Evolutionary conservation across 352 stramenopile genomes (phyloP).

Genomic region (Pythium phragmiticola): DNA sequence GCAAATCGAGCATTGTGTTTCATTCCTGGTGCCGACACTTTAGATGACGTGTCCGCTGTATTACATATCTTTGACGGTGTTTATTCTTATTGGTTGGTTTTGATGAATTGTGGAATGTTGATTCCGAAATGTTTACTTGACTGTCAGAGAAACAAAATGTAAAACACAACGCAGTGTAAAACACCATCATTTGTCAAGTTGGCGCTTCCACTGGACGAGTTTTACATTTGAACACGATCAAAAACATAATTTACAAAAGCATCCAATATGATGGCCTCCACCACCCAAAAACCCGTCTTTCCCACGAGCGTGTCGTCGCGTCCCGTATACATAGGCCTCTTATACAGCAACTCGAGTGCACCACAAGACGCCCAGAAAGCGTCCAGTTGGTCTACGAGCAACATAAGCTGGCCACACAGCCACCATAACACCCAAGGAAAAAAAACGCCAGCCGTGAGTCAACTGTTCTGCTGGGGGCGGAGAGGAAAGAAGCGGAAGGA

Average conservation of each 20-base stretch:
- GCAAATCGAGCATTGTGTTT: too few species aligned
- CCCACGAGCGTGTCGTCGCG: background rate
- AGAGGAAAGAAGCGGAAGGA: constrained; percentile 13
- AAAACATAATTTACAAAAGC: background rate
- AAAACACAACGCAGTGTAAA: too few species aligned
- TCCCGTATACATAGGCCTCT: background rate
- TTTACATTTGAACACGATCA: too few species aligned
- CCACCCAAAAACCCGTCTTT: background rate
- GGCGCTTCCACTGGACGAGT: too few species aligned
- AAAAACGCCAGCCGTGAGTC: constrained; percentile 1
- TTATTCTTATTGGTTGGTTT: too few species aligned
- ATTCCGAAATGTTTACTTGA: too few species aligned
- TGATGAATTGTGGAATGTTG: too few species aligned
- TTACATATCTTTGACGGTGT: too few species aligned
- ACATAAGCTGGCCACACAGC: background rate
- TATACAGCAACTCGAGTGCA: background rate
- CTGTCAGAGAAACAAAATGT: too few species aligned
- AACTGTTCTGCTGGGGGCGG: background rate
- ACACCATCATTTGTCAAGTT: too few species aligned
- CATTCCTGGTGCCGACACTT: too few species aligned
- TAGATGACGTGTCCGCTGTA: too few species aligned
- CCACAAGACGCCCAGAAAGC: background rate
- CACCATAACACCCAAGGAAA: background rate
- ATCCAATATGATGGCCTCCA: background rate
- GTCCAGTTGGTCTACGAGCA: background rate